Conservation (phyloP, 2,329 filamentous ascomycete species). For the Apiospora hydei region DNA sequence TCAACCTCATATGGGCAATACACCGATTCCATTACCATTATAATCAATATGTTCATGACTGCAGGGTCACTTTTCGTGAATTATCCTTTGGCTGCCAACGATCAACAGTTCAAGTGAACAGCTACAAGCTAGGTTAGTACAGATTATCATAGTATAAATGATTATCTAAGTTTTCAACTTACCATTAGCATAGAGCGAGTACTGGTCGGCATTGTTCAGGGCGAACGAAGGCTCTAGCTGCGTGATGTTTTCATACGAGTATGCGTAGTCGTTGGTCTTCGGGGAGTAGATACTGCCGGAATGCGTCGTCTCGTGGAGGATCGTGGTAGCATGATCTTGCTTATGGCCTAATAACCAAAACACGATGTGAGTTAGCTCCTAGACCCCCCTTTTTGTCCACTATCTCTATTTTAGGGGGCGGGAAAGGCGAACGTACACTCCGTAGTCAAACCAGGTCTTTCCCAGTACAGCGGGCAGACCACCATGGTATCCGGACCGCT, state of each 20-base stretch:
- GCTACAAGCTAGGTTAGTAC: slow-evolving; percentile 21
- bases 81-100: not conserved
- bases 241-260: slow-evolving; percentile 33
- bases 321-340: slow-evolving; percentile 35
- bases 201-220: slow-evolving; percentile 34
- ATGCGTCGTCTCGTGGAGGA: slow-evolving; percentile 37
- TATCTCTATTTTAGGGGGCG: not conserved
- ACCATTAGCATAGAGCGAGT: slow-evolving; percentile 35
- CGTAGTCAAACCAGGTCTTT: slow-evolving; percentile 30
- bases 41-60: not conserved
- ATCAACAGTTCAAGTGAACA: slow-evolving; percentile 33
- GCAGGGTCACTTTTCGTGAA: no score
- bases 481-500: slow-evolving; percentile 30
- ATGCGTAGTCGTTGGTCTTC: slow-evolving; percentile 32
- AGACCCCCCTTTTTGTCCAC: no score
- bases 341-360: slow-evolving; percentile 29
- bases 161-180: not conserved
- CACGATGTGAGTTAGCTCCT: not conserved
- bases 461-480: slow-evolving; percentile 35
- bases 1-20: not conserved
- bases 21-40: not conserved
- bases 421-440: not conserved
- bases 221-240: slow-evolving; percentile 29
- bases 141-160: not conserved
- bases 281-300: slow-evolving; percentile 32